Evolutionary conservation across 2,329 filamentous ascomycete genomes (phyloP), one percentile per base, ranked within the genome.

Genomic region (Hansfordia pulvinata): DNA sequence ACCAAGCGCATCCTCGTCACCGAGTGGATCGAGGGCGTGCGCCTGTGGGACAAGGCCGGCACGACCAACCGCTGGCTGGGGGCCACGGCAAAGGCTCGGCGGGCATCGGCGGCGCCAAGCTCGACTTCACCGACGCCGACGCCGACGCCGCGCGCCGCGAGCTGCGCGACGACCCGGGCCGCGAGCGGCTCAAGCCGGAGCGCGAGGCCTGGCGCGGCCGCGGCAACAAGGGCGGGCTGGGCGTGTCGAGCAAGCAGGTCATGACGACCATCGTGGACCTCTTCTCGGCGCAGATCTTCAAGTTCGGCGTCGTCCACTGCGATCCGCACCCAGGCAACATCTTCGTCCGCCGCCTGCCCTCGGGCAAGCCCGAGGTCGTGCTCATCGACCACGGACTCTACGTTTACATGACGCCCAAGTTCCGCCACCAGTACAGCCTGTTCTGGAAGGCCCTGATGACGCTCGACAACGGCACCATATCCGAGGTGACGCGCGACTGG

Each of bases 291-390:
- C 88, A 96, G 47, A 96, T 96, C 67, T 98, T 94, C 61, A 77
- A 93, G 37, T 96, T 84, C 82, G 90, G 90, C 9, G 69, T 82
- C 22, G 82, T 96, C 1, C 88, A 98, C 58, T 94, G 88, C 55
- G 90, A 98, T 49, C 90, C 90, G 8, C 90, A 98, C 46, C 90
- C 90, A 2, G 88, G 88, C 16, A 98, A 98, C 55, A 90, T 96
- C 50, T 93, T 98, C 56, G 78, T 96, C 45, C 79, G 90, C 7
- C 77, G 90, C 7, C 63, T 83, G 10, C 80, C 85, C 2, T 76
- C 66, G 22, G 88, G 88, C n/a, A 67, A 73, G 22, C 68, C 88
- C 1, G 85, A 98, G 56, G 67, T 98, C 17, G 88, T 96, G 1
- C 74, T 98, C 19, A 93, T 98, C 47, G 90, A 98, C 52, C 90